These are phyloP conservation scores for Cyclotella atomus DNA, from an alignment of 108 stramenopile genomes.

Conservation along the genomic window DNA sequence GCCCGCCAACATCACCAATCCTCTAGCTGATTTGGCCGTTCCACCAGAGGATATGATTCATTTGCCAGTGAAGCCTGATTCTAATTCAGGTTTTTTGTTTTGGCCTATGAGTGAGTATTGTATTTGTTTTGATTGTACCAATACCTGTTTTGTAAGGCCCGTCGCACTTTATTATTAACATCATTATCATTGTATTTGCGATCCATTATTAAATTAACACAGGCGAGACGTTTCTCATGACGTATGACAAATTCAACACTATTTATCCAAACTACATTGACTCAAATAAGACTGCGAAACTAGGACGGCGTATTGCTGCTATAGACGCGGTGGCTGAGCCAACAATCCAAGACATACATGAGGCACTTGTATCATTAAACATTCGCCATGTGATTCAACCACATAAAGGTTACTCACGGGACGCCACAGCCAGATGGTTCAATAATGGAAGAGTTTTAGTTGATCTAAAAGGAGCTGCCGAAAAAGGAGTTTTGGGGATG, in stretches of 20 bases:
- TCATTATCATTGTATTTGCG: too few species aligned
- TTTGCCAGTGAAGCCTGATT: slow-evolving; percentile 68
- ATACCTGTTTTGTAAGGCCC: too few species aligned
- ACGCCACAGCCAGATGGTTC: slow-evolving; percentile 73
- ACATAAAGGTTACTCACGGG: slow-evolving; percentile 84
- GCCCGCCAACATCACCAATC: slow-evolving; percentile 56
- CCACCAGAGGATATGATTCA: slow-evolving; percentile 77
- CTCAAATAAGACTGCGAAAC: slow-evolving; percentile 72
- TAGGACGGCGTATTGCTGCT: slow-evolving; percentile 69
- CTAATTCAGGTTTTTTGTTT: slow-evolving; percentile 61
- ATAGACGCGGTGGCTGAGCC: slow-evolving; percentile 72
- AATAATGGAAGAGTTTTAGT: slow-evolving; percentile 76
- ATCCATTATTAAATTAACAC: background rate
- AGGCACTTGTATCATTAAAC: slow-evolving; percentile 66
- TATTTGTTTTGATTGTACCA: too few species aligned
- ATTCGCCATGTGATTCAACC: slow-evolving; percentile 88
- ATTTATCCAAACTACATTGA: slow-evolving; percentile 87
- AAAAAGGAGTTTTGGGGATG: slow-evolving; percentile 32
- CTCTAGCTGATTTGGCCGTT: slow-evolving; percentile 55
- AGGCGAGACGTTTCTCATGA: slow-evolving; percentile 77
- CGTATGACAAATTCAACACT: slow-evolving; percentile 54
- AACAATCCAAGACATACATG: slow-evolving; percentile 70
- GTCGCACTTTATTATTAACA: too few species aligned
- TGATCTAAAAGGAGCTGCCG: slow-evolving; percentile 40
- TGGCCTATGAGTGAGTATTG: slow-evolving; percentile 78